A percentile compares a stretch with the other conserved stretches of the same genome.
phyloP scores from a whole-genome alignment of 2,329 filamentous ascomycete species.

The Anisogramma anomala region DNA sequence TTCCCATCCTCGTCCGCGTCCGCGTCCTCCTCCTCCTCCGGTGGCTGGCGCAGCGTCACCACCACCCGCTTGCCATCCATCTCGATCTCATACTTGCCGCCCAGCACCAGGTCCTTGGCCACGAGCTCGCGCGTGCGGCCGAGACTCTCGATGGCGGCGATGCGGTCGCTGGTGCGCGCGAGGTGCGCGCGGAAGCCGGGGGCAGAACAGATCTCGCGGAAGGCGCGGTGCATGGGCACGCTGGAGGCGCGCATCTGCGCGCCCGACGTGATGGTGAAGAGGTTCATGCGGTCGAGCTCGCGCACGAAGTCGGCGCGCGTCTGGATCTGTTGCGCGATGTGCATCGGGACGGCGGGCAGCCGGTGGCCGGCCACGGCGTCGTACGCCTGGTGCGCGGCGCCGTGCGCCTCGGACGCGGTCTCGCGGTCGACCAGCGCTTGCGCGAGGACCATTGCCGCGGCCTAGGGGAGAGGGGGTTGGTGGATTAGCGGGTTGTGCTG shows the following conservation, averaged over 20 bases:
- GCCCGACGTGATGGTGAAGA: constrained; percentile 84
- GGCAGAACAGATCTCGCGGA: constrained; percentile 67
- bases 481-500: background rate
- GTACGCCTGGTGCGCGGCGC: constrained; percentile 37
- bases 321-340: constrained; percentile 84
- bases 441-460: constrained; percentile 86
- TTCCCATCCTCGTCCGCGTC: too few relatives aligned
- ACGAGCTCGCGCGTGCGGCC: constrained; percentile 90
- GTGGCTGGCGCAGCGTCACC: constrained; percentile 22
- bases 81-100: constrained; percentile 64
- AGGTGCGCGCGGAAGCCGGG: constrained; percentile 74
- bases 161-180: constrained; percentile 71
- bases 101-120: constrained; percentile 82
- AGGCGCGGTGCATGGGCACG: constrained; percentile 91
- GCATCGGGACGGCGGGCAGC: constrained; percentile 69
- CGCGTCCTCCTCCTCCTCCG: constrained; percentile 32
- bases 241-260: constrained; percentile 85
- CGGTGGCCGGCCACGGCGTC: constrained; percentile 57
- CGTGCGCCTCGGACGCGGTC: constrained; percentile 47
- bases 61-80: constrained; percentile 27
- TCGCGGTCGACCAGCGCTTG: constrained; percentile 76
- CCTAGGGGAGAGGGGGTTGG: constrained; percentile 34
- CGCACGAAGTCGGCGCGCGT: constrained; percentile 91
- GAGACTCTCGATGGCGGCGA: constrained; percentile 84
- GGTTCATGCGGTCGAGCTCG: constrained; percentile 81